phyloP scores from a whole-genome alignment of 306 rosid genomes.

The Castanopsis chinensis region DNA sequence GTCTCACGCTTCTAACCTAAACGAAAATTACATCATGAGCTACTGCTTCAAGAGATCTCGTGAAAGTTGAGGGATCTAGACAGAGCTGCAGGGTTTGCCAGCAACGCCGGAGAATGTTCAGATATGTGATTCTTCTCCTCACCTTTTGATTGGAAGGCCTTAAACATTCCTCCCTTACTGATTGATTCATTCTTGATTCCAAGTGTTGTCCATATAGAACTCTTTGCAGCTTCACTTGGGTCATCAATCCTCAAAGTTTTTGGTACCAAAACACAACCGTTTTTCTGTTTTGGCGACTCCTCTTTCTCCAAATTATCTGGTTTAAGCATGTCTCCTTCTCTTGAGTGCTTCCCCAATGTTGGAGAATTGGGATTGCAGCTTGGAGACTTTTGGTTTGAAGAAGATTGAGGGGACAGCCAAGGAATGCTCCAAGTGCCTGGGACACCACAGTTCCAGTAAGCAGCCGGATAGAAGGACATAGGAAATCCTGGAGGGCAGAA shows the following conservation, averaged over 20 bases:
- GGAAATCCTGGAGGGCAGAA: constrained; percentile 73
- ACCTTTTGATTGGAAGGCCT: constrained; percentile 62
- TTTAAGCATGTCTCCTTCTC: constrained; percentile 49
- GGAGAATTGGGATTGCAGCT: constrained; percentile 48
- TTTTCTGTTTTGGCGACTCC: constrained; percentile 48
- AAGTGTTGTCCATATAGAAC: constrained; percentile 91
- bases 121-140: constrained; percentile 37
- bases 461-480: constrained; percentile 55
- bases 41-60: constrained; percentile 51
- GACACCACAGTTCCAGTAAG: constrained; percentile 68
- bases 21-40: neutral
- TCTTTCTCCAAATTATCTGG: constrained; percentile 34
- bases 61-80: constrained; percentile 78
- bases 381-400: constrained; percentile 38
- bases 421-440: constrained; percentile 69
- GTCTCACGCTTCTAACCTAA: constrained; percentile 7
- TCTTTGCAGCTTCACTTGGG: constrained; percentile 88
- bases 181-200: constrained; percentile 80
- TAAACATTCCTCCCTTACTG: constrained; percentile 56
- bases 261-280: constrained; percentile 71
- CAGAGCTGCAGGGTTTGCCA: constrained; percentile 92
- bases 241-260: constrained; percentile 87
- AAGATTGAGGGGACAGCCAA: constrained; percentile 57
- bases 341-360: constrained; percentile 64
- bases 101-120: constrained; percentile 53